Base-by-base conservation (phyloP, 768 basidiomycete species). In the Psilocybe cyanescens region DNA sequence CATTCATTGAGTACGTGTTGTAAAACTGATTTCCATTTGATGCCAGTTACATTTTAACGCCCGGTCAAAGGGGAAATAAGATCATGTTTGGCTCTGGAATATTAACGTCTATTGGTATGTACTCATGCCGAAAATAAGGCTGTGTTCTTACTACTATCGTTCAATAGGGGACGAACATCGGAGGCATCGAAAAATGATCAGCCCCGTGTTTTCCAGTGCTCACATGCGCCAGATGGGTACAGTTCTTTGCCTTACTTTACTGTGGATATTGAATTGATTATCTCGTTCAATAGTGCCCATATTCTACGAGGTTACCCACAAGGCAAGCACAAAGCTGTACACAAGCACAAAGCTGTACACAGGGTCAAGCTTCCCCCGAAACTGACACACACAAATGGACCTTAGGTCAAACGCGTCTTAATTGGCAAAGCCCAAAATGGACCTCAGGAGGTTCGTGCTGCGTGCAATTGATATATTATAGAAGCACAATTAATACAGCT, bases 141-240 rank as follows among this genome's bases (percentile, higher is more conserved):
- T 19, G 19, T 19, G 19, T 19, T 19, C 19, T 19, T 19, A 19
- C 19, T 19, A 19, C 19, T 19, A 19, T 19, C 19, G 19, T 19
- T 14, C 14, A 44, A n/a, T 33, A 79, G 80, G 80, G 8, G 76
- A 78, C 17, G 73, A 76, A 11, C 81, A 82, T 59, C 70, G 74
- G 19, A 76, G 71, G 46, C 80, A 80, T 61, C 70, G 79, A 30
- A 81, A 79, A 61, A 74, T 81, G 67, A 66, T 82, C 16, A 81
- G 77, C 55, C 81, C 81, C 0, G 76, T 81, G 0, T 83, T 83
- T 62, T 78, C 79, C 1, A 69, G 69, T 16, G 64, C 67, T 0
- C 77, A 81, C 61, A 72, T 82, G 73, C 76, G 79, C 12, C 63
- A 76, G 33, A 74, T 78, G 75, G 64, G 78, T 76, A 57, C 46